A percentile compares a stretch with the other conserved stretches of the same genome.
phyloP scores from a whole-genome alignment of 345 rosid species.

The Brassica napus region DNA sequence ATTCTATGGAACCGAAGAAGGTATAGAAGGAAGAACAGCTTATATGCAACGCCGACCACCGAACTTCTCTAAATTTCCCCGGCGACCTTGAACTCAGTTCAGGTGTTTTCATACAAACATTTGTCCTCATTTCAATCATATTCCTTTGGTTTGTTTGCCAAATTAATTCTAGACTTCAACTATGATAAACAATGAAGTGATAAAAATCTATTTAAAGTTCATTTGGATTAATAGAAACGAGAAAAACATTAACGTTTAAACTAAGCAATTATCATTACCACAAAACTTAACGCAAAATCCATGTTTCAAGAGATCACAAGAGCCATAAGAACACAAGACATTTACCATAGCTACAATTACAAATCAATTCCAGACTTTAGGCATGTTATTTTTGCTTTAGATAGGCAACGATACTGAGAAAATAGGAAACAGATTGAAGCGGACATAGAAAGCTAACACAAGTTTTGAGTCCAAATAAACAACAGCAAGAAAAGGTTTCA shows the following conservation, averaged over 20 bases:
- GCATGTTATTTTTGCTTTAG: not conserved
- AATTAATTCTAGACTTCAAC: not conserved
- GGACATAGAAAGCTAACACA: not conserved
- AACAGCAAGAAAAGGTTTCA: not conserved
- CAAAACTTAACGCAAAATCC: not conserved
- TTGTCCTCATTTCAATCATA: not conserved
- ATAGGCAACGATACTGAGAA: not conserved
- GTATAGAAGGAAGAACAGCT: slow-evolving; percentile 77
- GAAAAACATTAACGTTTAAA: too few species aligned
- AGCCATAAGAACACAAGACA: too few species aligned
- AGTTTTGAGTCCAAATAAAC: not conserved
- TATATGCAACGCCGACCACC: slow-evolving; percentile 72
- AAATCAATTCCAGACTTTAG: not conserved
- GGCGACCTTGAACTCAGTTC: slow-evolving; percentile 54
- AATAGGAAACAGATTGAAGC: not conserved
- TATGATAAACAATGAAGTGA: not conserved
- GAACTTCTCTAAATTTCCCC: slow-evolving; percentile 73
- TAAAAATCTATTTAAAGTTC: not conserved
- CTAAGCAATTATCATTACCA: too few species aligned
- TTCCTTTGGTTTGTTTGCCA: not conserved
- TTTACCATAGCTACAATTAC: too few species aligned
- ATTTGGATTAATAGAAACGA: not conserved
- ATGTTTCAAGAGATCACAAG: not conserved
- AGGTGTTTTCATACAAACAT: not conserved
- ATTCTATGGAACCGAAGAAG: slow-evolving; percentile 90